phyloP scores from a whole-genome alignment of 2,329 filamentous ascomycete species.

The Alternaria brassicae region DNA sequence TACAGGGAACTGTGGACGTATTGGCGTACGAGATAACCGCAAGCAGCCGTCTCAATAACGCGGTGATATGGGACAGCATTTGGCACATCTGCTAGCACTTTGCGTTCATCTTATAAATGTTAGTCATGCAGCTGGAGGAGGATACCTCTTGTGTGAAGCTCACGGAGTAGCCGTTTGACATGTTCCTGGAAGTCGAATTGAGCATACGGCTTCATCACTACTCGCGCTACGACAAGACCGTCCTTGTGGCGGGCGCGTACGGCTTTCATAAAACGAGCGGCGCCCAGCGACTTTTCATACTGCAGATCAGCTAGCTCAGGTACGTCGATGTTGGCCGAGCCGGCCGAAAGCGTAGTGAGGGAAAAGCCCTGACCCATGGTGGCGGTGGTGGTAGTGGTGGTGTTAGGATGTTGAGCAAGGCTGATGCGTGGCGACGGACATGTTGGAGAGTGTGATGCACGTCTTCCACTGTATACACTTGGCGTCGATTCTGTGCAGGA shows the following conservation, averaged over 20 bases:
- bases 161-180: slow-evolving; percentile 77
- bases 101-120: slow-evolving; percentile 71
- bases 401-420: slow-evolving; percentile 30
- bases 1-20: slow-evolving; percentile 97
- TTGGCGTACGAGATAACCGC: slow-evolving; percentile 92
- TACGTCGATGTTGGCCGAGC: slow-evolving; percentile 90
- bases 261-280: slow-evolving; percentile 94
- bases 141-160: slow-evolving; percentile 37
- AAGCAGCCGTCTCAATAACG: slow-evolving; percentile 87
- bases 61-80: slow-evolving; percentile 92
- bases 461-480: neutral
- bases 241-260: slow-evolving; percentile 89
- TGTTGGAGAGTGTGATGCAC: slow-evolving; percentile 26
- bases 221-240: slow-evolving; percentile 91
- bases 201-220: slow-evolving; percentile 89
- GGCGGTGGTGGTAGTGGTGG: slow-evolving; percentile 13
- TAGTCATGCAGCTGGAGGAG: slow-evolving; percentile 12
- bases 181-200: slow-evolving; percentile 82
- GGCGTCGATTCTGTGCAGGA: neutral
- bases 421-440: slow-evolving; percentile 38
- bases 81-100: slow-evolving; percentile 78
- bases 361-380: slow-evolving; percentile 97
- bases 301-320: slow-evolving; percentile 88
- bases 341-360: slow-evolving; percentile 86
- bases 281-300: slow-evolving; percentile 91